A percentile compares a stretch with the other conserved stretches of the same genome.
Conservation (phyloP, 2,329 filamentous ascomycete genomes). For the Fusarium algeriense region DNA sequence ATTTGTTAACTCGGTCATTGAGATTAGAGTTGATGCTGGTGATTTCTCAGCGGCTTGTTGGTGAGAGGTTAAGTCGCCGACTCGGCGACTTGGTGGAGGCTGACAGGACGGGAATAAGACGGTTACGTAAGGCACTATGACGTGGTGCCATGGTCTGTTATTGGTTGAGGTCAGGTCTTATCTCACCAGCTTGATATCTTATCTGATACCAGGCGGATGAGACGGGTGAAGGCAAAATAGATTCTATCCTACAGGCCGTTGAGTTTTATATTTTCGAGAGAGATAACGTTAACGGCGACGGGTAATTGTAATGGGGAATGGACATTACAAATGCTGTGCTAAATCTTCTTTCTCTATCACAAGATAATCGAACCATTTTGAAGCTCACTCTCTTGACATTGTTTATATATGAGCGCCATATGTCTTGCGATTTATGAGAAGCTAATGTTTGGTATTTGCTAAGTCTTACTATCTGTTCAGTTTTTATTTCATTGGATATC, state of each 20-base stretch:
- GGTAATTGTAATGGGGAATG: no score
- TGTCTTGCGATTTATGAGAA: no score
- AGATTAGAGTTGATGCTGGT: not conserved
- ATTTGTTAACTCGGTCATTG: not conserved
- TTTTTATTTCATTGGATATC: no score
- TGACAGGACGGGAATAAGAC: constrained; percentile 2
- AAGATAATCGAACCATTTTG: no score
- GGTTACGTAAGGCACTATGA: constrained; percentile 6
- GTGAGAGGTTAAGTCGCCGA: constrained; percentile 16
- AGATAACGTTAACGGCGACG: not conserved
- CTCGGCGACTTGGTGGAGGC: constrained; percentile 7
- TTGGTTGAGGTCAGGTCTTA: not conserved
- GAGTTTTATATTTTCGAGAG: no score
- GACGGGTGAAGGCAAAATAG: no score
- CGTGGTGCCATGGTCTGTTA: not conserved
- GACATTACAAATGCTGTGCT: not conserved
- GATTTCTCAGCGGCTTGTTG: not conserved
- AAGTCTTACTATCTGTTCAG: no score
- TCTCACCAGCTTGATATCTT: not conserved
- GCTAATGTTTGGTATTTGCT: no score
- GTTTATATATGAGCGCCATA: no score
- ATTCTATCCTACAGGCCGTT: no score
- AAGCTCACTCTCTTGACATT: no score
- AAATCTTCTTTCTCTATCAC: no score
- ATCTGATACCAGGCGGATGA: not conserved